These are phyloP conservation scores for Penicillium nordicum DNA, from an alignment of 2,329 filamentous ascomycete species.

Conservation along the genomic window DNA sequence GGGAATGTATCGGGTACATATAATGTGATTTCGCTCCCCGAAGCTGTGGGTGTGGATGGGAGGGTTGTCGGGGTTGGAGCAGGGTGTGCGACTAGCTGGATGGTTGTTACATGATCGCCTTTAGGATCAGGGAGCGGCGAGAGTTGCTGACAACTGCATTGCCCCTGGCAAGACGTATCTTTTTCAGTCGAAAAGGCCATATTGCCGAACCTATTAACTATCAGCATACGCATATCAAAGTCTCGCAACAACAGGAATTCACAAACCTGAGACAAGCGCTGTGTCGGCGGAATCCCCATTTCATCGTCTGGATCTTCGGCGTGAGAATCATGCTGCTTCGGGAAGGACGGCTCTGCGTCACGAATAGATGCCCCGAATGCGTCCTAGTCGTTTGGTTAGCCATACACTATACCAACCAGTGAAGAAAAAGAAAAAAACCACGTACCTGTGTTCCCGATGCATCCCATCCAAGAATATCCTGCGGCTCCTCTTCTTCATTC, in stretches of 20 bases:
- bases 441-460: constrained; percentile 47
- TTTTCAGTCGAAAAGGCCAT: constrained; percentile 45
- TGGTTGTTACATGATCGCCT: constrained; percentile 42
- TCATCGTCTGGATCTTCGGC: constrained; percentile 27
- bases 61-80: constrained; percentile 64
- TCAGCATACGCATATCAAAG: constrained; percentile 18
- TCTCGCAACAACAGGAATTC: constrained; percentile 3
- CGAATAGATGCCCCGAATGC: constrained; percentile 33
- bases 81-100: constrained; percentile 89
- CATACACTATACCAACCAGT: background rate
- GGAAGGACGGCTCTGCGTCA: constrained; percentile 33
- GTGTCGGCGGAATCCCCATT: constrained; percentile 46
- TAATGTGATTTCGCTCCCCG: constrained; percentile 63
- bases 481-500: constrained; percentile 52
- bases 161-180: background rate
- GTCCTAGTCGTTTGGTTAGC: constrained; percentile 13
- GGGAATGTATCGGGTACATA: constrained; percentile 67
- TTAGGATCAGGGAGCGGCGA: background rate
- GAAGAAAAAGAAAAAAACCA: background rate
- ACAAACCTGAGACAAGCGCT: constrained; percentile 48
- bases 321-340: constrained; percentile 10
- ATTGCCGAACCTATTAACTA: constrained; percentile 30
- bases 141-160: background rate
- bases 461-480: constrained; percentile 62
- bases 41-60: constrained; percentile 45